phyloP scores from a whole-genome alignment of 1,284 basidiomycete genomes.

The Trichosporon sp. region DNA sequence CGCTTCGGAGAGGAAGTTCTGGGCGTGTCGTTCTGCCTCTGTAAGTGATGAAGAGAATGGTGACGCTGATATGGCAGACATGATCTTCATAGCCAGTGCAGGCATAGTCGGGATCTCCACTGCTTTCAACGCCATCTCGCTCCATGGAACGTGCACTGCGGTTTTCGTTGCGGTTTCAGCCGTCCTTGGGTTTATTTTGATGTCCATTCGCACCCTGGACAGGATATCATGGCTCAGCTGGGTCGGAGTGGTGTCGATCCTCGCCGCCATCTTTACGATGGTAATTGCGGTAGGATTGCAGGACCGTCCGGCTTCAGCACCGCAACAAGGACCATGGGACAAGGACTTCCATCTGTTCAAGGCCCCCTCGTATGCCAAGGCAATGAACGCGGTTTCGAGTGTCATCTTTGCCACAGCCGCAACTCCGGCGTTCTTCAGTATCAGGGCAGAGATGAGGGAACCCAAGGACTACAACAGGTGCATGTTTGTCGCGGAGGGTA shows the following conservation, averaged over 20 bases:
- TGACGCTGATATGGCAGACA: not conserved
- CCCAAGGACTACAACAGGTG: conserved; percentile 28
- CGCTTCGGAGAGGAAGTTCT: conserved; percentile 19
- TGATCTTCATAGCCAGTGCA: conserved; percentile 8
- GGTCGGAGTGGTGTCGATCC: conserved; percentile 32
- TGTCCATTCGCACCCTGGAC: conserved; percentile 33
- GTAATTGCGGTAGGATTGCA: conserved; percentile 40
- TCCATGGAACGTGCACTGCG: conserved; percentile 36
- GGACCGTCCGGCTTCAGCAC: conserved; percentile 40
- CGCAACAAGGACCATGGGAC: conserved; percentile 36
- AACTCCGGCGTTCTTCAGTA: conserved; percentile 29
- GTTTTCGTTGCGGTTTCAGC: conserved; percentile 32
- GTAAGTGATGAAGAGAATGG: not conserved
- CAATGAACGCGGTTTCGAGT: conserved; percentile 29
- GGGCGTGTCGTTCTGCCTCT: conserved; percentile 5
- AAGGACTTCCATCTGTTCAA: conserved; percentile 30
- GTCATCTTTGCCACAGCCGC: conserved; percentile 30
- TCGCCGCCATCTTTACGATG: conserved; percentile 35
- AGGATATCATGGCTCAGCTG: conserved; percentile 38
- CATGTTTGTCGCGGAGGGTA: conserved; percentile 24
- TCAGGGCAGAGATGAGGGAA: conserved; percentile 42
- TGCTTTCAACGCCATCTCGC: conserved; percentile 11
- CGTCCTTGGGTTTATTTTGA: conserved; percentile 26
- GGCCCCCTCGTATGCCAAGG: conserved; percentile 29
- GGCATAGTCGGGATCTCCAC: conserved; percentile 7